Evolutionary conservation across 2,329 filamentous ascomycete genomes (phyloP).

Genomic region (Pleoardoris graminearum): DNA sequence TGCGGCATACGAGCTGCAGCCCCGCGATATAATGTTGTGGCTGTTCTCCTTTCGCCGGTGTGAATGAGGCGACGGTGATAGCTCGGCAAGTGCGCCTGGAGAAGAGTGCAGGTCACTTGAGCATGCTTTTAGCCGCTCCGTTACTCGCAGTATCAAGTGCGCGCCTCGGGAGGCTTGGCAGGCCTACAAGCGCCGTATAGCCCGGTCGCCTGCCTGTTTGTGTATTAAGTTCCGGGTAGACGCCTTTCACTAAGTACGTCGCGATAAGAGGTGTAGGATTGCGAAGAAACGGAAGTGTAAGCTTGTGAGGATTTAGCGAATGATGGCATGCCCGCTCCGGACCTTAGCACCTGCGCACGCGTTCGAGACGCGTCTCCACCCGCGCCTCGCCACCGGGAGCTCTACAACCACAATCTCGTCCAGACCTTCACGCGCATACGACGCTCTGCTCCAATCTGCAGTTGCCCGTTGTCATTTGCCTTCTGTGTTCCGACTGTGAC

Average conservation of each 20-base stretch:
- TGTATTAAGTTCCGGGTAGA: background rate
- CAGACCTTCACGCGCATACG: background rate
- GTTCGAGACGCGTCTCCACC: slow-evolving; percentile 4
- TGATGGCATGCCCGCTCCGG: no score
- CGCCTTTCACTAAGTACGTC: background rate
- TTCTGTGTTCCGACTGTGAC: background rate
- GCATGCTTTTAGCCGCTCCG: slow-evolving; percentile 13
- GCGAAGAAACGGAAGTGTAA: no score
- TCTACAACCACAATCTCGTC: background rate
- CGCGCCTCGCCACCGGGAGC: background rate
- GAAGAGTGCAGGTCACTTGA: background rate
- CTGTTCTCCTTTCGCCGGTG: background rate
- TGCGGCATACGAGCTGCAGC: background rate
- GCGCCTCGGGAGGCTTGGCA: slow-evolving; percentile 7
- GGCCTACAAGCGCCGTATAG: background rate
- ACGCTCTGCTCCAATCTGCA: background rate
- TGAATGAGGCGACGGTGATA: background rate
- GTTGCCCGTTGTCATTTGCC: background rate
- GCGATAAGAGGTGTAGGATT: no score
- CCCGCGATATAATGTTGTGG: background rate
- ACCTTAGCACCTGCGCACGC: no score
- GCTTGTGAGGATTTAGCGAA: no score
- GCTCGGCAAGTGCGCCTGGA: background rate
- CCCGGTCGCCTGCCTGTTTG: slow-evolving; percentile 9
- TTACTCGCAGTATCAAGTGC: slow-evolving; percentile 11